These are phyloP conservation scores for Talaromyces sp. DNA, from an alignment of 2,329 filamentous ascomycete species.

Conservation along the genomic window DNA sequence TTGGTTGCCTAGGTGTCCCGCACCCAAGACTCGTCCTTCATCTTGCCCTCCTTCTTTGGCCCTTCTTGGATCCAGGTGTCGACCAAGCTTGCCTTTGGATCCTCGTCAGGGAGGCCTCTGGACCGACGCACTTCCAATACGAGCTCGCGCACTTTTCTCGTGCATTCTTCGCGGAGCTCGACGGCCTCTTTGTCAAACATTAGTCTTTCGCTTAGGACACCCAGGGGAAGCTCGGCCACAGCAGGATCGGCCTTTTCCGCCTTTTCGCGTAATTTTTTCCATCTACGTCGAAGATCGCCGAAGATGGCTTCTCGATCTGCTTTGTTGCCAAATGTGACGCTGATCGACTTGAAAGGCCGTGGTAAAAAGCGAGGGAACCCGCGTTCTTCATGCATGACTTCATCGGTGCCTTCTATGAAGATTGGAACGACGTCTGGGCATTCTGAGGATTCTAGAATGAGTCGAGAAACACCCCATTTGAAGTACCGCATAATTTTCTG, in stretches of 20 bases:
- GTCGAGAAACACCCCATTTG: conserved; percentile 90
- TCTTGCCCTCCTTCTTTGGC: conserved; percentile 48
- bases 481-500: conserved; percentile 84
- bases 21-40: conserved; percentile 57
- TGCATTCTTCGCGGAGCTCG: conserved; percentile 72
- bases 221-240: conserved; percentile 35
- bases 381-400: conserved; percentile 81
- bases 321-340: conserved; percentile 71
- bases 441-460: conserved; percentile 85
- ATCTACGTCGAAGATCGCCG: conserved; percentile 68
- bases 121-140: conserved; percentile 70
- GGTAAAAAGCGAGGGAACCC: conserved; percentile 76
- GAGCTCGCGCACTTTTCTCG: conserved; percentile 69
- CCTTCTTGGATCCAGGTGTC: conserved; percentile 71
- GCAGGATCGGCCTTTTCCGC: conserved; percentile 42
- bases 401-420: conserved; percentile 85
- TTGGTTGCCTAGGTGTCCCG: conserved; percentile 45
- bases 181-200: conserved; percentile 70
- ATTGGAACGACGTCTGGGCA: conserved; percentile 87
- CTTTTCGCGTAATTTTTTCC: conserved; percentile 61
- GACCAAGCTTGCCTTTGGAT: conserved; percentile 68
- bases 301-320: conserved; percentile 70
- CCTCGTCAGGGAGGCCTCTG: conserved; percentile 72
- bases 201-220: conserved; percentile 60
- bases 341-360: conserved; percentile 63